Evolutionary conservation across 1,284 basidiomycete species (phyloP).

Genomic region (Cryptococcus deneoformans): DNA sequence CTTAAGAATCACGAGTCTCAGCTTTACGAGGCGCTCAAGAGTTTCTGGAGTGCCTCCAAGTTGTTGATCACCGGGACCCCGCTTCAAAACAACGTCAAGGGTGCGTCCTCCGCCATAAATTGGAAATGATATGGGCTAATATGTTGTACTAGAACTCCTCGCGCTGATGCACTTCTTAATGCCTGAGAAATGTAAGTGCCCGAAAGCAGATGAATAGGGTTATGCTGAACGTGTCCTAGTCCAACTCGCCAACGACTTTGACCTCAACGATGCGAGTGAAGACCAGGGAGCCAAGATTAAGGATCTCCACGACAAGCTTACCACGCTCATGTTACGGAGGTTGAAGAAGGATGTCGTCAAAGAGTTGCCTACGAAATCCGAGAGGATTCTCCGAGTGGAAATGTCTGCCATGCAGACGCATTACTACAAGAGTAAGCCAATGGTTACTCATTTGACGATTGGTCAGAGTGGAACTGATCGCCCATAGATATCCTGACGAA

Average conservation of each 20-base stretch:
- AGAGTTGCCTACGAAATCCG: conserved; percentile 95
- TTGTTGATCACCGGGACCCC: conserved; percentile 98
- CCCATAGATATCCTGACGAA: conserved; percentile 79
- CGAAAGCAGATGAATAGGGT: neutral
- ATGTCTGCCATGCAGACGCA: conserved; percentile 97
- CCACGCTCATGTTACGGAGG: conserved; percentile 91
- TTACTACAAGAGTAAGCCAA: conserved; percentile 79
- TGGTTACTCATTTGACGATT: neutral
- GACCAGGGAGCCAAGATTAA: conserved; percentile 95
- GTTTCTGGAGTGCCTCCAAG: conserved; percentile 87
- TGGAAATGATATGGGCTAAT: conserved; percentile 7
- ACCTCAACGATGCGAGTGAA: conserved; percentile 68
- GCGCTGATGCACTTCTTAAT: conserved; percentile 99
- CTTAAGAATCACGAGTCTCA: conserved; percentile 98
- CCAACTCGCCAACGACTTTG: conserved; percentile 89
- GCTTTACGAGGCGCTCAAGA: conserved; percentile 87
- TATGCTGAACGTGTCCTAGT: conserved; percentile 9
- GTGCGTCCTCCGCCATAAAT: conserved; percentile 50
- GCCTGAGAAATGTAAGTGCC: conserved; percentile 84
- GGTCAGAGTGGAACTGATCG: neutral
- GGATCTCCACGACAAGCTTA: conserved; percentile 88
- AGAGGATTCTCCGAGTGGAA: conserved; percentile 95
- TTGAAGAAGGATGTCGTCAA: conserved; percentile 98
- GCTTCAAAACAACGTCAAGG: conserved; percentile 98
- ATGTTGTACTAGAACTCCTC: conserved; percentile 68